Base-by-base conservation (phyloP, 148 eudicot species). In the Cornus florida region DNA sequence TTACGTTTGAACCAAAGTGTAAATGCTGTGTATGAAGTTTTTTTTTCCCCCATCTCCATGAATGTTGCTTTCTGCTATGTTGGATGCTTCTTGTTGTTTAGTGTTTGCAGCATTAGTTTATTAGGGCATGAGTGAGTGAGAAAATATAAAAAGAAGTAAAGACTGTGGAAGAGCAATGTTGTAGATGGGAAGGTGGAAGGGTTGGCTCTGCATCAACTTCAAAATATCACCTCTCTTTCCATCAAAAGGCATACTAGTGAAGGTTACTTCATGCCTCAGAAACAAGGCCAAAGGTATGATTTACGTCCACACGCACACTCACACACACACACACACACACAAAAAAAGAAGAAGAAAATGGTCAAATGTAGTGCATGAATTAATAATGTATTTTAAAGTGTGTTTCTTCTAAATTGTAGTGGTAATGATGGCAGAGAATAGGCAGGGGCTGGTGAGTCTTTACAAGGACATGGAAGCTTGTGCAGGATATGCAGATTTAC, bases 391-490 rank as follows among this genome's bases (percentile, higher is more conserved):
- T 43, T 3, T 9, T 6, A 0, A 43, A 4, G 4, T 43, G 46
- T 65, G 20, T 12, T 46, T 66, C 75, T 46, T 66, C 75, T 75
- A 11, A 77, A 56, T n/a, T 59, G 22, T 19, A 11, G 24, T 69
- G n/a, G 8, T 28, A 33, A 65, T 67, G 43, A 65, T 67, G 43
- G 78, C 87, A 87, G 89, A 56, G 13, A 87, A 86, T 17, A 76
- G 77, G 67, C 62, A 68, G 77, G 92, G 89, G 48, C 77, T 88
- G 33, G 88, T 87, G 74, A 87, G 78, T 76, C 84, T 90, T 4
- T 83, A 82, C 82, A 84, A 88, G 86, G 96, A 90, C 75, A 87
- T 84, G 87, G 91, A 92, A 75, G 83, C 83, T 24, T 92, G 91
- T 73, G 90, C 41, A 75, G 93, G 85, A 81, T 92, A 92, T 84